Percentiles rank a stretch among this genome's conserved stretches.
These are phyloP conservation scores for Hypsizygus marmoreus DNA, from an alignment of 768 basidiomycete genomes.

Conservation along the genomic window DNA sequence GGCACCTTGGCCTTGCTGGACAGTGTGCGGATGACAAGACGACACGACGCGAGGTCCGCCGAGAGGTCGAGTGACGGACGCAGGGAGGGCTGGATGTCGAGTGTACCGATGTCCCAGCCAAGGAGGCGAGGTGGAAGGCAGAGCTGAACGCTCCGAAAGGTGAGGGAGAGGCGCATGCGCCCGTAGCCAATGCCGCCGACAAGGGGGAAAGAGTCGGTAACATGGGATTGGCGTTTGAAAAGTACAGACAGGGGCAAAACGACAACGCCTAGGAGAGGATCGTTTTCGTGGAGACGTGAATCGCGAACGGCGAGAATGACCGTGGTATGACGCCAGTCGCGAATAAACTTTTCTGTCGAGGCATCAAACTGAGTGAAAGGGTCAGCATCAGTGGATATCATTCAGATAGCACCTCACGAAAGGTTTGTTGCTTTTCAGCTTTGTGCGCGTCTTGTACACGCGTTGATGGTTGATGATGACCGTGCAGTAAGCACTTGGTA, in stretches of 20 bases:
- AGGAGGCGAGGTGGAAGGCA: slow-evolving; percentile 56
- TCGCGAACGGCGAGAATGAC: slow-evolving; percentile 70
- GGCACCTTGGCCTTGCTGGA: slow-evolving; percentile 39
- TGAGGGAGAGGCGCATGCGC: slow-evolving; percentile 60
- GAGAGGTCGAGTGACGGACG: slow-evolving; percentile 29
- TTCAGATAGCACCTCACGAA: slow-evolving; percentile 32
- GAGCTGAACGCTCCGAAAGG: slow-evolving; percentile 68
- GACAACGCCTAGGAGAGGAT: slow-evolving; percentile 74
- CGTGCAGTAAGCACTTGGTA: slow-evolving; percentile 67
- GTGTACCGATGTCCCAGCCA: slow-evolving; percentile 72
- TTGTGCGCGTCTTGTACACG: slow-evolving; percentile 48
- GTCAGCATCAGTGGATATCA: not conserved
- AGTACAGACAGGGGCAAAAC: slow-evolving; percentile 50
- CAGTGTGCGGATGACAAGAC: slow-evolving; percentile 39
- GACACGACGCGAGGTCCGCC: slow-evolving; percentile 38
- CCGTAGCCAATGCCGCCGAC: slow-evolving; percentile 73
- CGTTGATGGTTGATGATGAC: slow-evolving; percentile 44
- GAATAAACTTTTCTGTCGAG: slow-evolving; percentile 68
- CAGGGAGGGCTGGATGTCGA: slow-evolving; percentile 47
- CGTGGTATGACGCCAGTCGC: slow-evolving; percentile 60
- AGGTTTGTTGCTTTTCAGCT: slow-evolving; percentile 46
- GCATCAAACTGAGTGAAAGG: slow-evolving; percentile 48
- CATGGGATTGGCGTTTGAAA: slow-evolving; percentile 51
- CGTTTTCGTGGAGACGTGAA: slow-evolving; percentile 53
- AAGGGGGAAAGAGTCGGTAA: slow-evolving; percentile 62